Percentiles rank a stretch among this genome's conserved stretches.
Conservation (phyloP, 1,139 yeast genomes). For the Pneumocystis carinii region DNA sequence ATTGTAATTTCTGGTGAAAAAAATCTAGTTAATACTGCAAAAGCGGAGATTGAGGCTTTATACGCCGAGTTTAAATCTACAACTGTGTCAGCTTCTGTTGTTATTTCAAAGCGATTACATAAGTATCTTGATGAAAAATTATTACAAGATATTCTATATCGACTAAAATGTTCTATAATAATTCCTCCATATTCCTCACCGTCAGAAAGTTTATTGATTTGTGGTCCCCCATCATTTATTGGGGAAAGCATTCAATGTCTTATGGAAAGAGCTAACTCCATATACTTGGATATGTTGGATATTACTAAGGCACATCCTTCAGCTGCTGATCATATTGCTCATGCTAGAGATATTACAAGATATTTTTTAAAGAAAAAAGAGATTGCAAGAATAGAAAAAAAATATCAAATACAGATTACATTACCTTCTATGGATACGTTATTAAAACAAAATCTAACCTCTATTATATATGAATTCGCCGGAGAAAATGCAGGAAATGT, state of each 20-base stretch:
- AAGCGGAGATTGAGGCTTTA: slow-evolving; percentile 34
- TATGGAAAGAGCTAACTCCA: slow-evolving; percentile 36
- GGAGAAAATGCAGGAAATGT: slow-evolving; percentile 37
- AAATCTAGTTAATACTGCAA: slow-evolving; percentile 39
- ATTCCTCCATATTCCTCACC: slow-evolving; percentile 35
- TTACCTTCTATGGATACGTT: slow-evolving; percentile 37
- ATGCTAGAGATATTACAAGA: slow-evolving; percentile 59
- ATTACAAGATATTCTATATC: slow-evolving; percentile 32
- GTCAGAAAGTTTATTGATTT: slow-evolving; percentile 30
- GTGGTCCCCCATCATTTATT: slow-evolving; percentile 49
- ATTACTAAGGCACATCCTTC: slow-evolving; percentile 61
- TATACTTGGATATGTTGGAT: slow-evolving; percentile 56
- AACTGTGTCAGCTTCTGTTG: slow-evolving; percentile 27
- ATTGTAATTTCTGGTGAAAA: slow-evolving; percentile 50
- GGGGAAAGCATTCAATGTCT: slow-evolving; percentile 44
- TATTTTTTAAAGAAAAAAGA: slow-evolving; percentile 42
- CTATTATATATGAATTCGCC: slow-evolving; percentile 32
- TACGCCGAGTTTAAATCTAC: slow-evolving; percentile 27
- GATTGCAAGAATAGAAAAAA: slow-evolving; percentile 27
- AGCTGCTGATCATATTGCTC: slow-evolving; percentile 47
- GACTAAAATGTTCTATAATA: slow-evolving; percentile 48
- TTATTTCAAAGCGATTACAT: slow-evolving; percentile 39
- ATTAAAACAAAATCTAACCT: slow-evolving; percentile 21
- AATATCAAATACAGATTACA: slow-evolving; percentile 38
- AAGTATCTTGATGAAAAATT: slow-evolving; percentile 27